Base-by-base conservation (phyloP, 192 early-diverging fungal species). In the Gamsiella multidivaricata region DNA sequence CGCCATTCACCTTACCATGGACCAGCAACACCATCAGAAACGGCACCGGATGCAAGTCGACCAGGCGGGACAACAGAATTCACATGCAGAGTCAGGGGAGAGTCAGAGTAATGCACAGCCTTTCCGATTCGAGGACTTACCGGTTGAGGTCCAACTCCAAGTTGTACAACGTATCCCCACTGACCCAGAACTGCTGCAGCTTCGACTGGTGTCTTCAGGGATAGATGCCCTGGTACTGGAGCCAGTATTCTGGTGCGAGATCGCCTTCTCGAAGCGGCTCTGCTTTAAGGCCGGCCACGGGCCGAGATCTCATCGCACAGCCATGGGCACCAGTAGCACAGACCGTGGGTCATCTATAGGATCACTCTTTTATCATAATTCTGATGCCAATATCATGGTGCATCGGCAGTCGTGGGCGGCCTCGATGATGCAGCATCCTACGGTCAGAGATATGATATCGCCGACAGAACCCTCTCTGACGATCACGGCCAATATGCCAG, bases 191-290 rank as follows among this genome's bases (percentile, higher is more conserved):
- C 58, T 59, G 18, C 39, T 76, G 6, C 22, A 41, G 18, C 51
- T 76, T 26, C 72, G 72, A 2, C 57, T 61, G 12, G 64, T 76
- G 18, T 76, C 64, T 0, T 22, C 32, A n/a, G 20, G 6, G 1
- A 26, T 46, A 5, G 56, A 68, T 25, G 33, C 64, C 6, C 59
- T 76, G 3, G 59, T 76, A 5, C 55, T 76, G 31, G 72, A 76
- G 23, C 72, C 72, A 8, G 11, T 26, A 0, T 76, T 76, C 53
- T 76, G 72, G 72, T 45, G 20, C 15, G 36, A 23, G 23, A 42
- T 76, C 12, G 32, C 22, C 5, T 66, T 67, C n/a, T 62, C 58
- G 23, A 56, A 54, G 29, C 54, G 53, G 33, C 56, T 14, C 8
- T 50, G 23, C 22, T 50, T 57, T 42, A 61, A 58, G 34, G 25